Percentiles rank a stretch among this genome's conserved stretches.
phyloP scores from a whole-genome alignment of 768 basidiomycete genomes.

The Imleria badia region DNA sequence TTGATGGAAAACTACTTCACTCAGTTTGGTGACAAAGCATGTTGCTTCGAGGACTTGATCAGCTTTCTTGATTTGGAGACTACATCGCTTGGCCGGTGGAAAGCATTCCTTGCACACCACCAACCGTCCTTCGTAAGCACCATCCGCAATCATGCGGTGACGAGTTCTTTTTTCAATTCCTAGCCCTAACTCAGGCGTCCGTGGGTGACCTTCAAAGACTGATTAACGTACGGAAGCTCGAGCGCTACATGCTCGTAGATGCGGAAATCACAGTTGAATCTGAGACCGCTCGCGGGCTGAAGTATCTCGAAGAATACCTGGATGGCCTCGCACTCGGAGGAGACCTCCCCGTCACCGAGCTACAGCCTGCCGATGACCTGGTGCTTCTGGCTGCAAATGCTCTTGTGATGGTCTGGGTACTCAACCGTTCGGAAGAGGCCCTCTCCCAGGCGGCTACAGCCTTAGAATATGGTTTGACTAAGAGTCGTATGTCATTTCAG shows the following conservation, averaged over 20 bases:
- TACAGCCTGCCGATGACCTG: constrained; percentile 88
- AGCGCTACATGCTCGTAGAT: constrained; percentile 55
- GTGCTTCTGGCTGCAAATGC: constrained; percentile 71
- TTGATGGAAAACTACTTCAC: constrained; percentile 70
- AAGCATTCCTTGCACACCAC: constrained; percentile 49
- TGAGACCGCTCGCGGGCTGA: constrained; percentile 51
- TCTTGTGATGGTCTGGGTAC: constrained; percentile 61
- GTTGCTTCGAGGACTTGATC: constrained; percentile 84
- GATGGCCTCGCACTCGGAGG: constrained; percentile 65
- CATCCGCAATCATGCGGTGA: constrained; percentile 7
- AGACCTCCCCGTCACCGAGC: constrained; percentile 67
- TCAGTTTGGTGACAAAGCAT: constrained; percentile 74
- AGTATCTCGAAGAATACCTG: constrained; percentile 63
- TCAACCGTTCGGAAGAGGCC: constrained; percentile 52
- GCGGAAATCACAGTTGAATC: constrained; percentile 53
- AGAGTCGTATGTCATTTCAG: constrained; percentile 79
- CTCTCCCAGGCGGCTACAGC: constrained; percentile 64
- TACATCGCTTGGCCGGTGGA: constrained; percentile 51
- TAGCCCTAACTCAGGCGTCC: constrained; percentile 40
- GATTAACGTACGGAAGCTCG: constrained; percentile 75
- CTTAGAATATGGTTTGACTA: constrained; percentile 68
- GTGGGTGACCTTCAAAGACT: constrained; percentile 56
- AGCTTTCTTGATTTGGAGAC: constrained; percentile 58
- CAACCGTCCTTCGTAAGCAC: constrained; percentile 49
- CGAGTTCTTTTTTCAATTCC: constrained; percentile 17